These are phyloP conservation scores for Schwanniomyces occidentalis DNA, from an alignment of 805 yeast species.

Conservation along the genomic window DNA sequence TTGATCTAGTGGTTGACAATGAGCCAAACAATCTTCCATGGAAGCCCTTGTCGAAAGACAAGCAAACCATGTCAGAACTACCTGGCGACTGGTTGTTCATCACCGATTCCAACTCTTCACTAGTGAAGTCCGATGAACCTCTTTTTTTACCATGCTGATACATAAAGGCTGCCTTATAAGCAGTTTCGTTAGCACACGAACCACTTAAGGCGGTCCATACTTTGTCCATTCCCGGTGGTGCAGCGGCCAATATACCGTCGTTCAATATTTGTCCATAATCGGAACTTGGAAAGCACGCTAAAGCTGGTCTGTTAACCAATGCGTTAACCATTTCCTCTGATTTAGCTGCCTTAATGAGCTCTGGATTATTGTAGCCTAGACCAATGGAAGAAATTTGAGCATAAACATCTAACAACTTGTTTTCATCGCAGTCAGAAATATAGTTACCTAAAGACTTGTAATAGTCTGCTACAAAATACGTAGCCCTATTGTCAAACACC, in stretches of 20 bases:
- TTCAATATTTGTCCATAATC: constrained; percentile 51
- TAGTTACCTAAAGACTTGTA: constrained; percentile 40
- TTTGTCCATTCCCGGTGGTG: constrained; percentile 60
- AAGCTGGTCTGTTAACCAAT: constrained; percentile 58
- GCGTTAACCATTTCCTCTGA: constrained; percentile 72
- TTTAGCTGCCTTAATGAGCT: constrained; percentile 63
- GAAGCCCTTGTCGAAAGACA: constrained; percentile 56
- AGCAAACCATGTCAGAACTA: constrained; percentile 50
- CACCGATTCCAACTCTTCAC: constrained; percentile 46
- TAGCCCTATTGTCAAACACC: constrained; percentile 43
- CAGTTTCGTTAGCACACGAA: constrained; percentile 70
- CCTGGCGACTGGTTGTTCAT: constrained; percentile 57
- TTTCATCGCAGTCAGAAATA: constrained; percentile 44
- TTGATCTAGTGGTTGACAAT: constrained; percentile 55
- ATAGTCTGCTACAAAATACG: constrained; percentile 44
- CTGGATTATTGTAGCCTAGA: constrained; percentile 84
- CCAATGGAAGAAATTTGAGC: constrained; percentile 84
- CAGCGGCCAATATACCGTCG: constrained; percentile 57
- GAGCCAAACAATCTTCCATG: constrained; percentile 61
- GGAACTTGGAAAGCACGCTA: constrained; percentile 48
- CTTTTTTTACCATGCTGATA: constrained; percentile 57
- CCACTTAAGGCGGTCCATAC: constrained; percentile 71
- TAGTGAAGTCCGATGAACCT: constrained; percentile 45
- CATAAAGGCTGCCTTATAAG: constrained; percentile 71
- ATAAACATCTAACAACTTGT: constrained; percentile 40